phyloP scores from a whole-genome alignment of 1,284 basidiomycete species.

The Pisolithus thermaeus region DNA sequence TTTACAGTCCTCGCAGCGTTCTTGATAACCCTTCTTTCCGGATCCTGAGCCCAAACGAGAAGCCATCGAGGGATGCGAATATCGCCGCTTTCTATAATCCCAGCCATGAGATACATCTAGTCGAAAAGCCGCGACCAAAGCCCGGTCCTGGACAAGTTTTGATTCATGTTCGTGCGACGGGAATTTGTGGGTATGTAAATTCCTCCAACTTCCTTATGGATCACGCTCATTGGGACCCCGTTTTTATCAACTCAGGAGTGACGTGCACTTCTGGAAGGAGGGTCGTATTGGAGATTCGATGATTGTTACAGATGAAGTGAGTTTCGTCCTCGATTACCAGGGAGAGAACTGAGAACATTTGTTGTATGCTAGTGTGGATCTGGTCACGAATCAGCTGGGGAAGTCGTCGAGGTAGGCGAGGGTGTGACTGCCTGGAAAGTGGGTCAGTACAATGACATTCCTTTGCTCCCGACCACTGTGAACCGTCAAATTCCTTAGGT shows the following conservation, averaged over 20 bases:
- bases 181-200: conserved; percentile 52
- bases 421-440: conserved; percentile 57
- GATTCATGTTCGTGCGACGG: conserved; percentile 55
- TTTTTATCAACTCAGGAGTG: conserved; percentile 35
- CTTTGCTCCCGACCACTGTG: too few relatives aligned
- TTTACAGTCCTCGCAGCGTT: conserved; percentile 48
- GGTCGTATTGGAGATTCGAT: conserved; percentile 59
- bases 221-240: not conserved
- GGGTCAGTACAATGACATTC: conserved; percentile 27
- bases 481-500: conserved; percentile 26
- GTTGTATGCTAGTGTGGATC: conserved; percentile 44
- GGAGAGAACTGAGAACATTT: not conserved
- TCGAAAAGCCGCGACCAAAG: conserved; percentile 50
- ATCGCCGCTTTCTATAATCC: conserved; percentile 60
- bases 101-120: conserved; percentile 52
- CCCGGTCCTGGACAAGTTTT: conserved; percentile 58
- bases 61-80: conserved; percentile 39
- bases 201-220: not conserved
- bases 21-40: conserved; percentile 48
- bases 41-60: conserved; percentile 42
- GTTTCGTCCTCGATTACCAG: not conserved
- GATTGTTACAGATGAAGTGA: conserved; percentile 58
- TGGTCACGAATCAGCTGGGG: conserved; percentile 61
- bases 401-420: conserved; percentile 54
- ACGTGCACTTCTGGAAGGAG: conserved; percentile 65